A percentile compares a stretch with the other conserved stretches of the same genome.
Conservation (phyloP, 495 filamentous ascomycete species). For the Penicillium flavigenum region DNA sequence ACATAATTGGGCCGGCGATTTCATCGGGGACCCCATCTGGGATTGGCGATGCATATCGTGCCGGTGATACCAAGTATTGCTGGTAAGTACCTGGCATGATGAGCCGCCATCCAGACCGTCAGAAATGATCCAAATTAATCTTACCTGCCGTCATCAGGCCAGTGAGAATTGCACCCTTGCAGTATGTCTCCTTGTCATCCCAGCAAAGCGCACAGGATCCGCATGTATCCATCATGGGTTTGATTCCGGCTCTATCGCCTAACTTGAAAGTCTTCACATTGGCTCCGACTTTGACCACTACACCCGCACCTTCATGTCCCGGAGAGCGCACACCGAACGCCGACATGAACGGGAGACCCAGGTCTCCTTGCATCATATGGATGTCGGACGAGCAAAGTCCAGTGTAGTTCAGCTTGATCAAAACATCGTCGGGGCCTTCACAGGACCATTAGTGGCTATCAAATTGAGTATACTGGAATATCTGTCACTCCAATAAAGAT, state of each 20-base stretch:
- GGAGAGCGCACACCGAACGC: constrained; percentile 47
- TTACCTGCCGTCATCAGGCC: constrained; percentile 38
- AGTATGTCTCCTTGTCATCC: constrained; percentile 46
- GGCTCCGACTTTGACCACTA: constrained; percentile 52
- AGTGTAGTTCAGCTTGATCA: constrained; percentile 48
- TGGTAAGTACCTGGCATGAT: constrained; percentile 57
- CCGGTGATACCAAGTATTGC: constrained; percentile 63
- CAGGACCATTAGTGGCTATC: background rate
- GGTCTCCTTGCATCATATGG: constrained; percentile 49
- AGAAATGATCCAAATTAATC: background rate
- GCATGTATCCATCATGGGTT: constrained; percentile 55
- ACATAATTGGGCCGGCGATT: constrained; percentile 61
- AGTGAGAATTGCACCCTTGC: constrained; percentile 32
- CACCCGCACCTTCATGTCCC: constrained; percentile 58
- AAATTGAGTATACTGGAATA: background rate
- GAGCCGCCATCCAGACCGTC: background rate
- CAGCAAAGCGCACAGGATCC: constrained; percentile 51
- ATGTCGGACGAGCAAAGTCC: constrained; percentile 52
- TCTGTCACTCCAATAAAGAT: background rate
- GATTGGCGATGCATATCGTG: constrained; percentile 64
- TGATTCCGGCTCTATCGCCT: constrained; percentile 60
- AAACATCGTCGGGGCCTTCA: constrained; percentile 46
- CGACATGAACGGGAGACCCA: constrained; percentile 48
- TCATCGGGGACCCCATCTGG: constrained; percentile 59
- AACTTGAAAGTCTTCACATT: constrained; percentile 54